These are phyloP conservation scores for Calonectria hongkongensis DNA, from an alignment of 2,329 filamentous ascomycete species.

Conservation along the genomic window DNA sequence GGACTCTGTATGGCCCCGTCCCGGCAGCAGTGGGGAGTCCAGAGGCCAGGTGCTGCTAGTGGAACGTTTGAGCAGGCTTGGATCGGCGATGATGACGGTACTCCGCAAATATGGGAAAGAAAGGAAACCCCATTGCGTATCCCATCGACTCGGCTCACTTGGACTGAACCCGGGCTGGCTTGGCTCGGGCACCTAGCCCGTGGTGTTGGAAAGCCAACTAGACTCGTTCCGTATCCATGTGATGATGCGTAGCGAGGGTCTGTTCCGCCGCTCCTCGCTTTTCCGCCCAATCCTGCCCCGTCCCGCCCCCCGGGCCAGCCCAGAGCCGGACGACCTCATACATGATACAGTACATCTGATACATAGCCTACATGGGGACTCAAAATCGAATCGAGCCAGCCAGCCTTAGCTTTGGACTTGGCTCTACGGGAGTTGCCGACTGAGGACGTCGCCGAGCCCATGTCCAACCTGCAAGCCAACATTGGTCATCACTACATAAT, in stretches of 20 bases:
- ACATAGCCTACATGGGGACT: neutral
- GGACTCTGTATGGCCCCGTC: conserved; percentile 13
- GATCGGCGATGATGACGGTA: conserved; percentile 25
- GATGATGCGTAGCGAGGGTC: conserved; percentile 23
- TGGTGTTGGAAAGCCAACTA: conserved; percentile 24
- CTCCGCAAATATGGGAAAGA: conserved; percentile 28
- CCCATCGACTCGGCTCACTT: conserved; percentile 7
- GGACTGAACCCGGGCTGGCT: neutral
- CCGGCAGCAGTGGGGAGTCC: conserved; percentile 11
- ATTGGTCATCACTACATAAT: neutral
- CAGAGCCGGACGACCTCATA: neutral
- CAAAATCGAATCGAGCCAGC: neutral
- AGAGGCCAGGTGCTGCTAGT: conserved; percentile 7
- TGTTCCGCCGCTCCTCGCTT: neutral
- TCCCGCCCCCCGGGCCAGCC: neutral
- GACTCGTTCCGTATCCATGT: conserved; percentile 8
- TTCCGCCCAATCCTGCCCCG: conserved; percentile 9
- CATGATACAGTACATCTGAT: neutral
- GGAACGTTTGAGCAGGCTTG: conserved; percentile 27
- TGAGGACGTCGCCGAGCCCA: neutral
- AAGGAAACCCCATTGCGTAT: conserved; percentile 18
- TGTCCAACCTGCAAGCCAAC: neutral
- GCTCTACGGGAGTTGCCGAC: conserved; percentile 17
- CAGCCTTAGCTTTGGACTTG: neutral
- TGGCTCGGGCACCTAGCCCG: conserved; percentile 25